Conservation (phyloP, 768 basidiomycete genomes). For the Suillus paluster region DNA sequence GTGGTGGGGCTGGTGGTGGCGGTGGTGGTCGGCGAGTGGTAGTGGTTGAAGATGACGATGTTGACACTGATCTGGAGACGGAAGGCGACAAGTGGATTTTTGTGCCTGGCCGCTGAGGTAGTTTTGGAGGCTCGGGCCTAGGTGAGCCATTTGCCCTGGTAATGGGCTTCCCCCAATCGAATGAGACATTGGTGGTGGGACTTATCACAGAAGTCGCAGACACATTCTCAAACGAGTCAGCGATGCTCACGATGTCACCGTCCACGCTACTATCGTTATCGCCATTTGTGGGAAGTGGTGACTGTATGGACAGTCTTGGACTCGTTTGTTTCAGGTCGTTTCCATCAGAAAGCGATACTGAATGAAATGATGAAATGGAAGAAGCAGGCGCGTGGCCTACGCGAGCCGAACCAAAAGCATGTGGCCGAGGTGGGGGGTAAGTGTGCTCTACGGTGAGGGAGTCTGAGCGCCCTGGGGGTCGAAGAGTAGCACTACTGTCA, state of each 20-base stretch:
- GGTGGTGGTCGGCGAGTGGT: slow-evolving; percentile 47
- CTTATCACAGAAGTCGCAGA: slow-evolving; percentile 58
- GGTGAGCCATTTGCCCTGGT: slow-evolving; percentile 34
- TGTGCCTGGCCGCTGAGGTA: slow-evolving; percentile 49
- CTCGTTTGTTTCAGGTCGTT: slow-evolving; percentile 28
- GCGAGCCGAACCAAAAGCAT: slow-evolving; percentile 37
- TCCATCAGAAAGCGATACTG: slow-evolving; percentile 75
- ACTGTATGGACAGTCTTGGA: slow-evolving; percentile 7
- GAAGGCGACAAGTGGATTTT: slow-evolving; percentile 30
- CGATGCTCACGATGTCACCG: slow-evolving; percentile 58
- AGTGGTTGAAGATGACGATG: slow-evolving; percentile 40
- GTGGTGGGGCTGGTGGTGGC: slow-evolving; percentile 39
- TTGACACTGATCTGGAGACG: slow-evolving; percentile 37
- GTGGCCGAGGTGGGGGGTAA: slow-evolving; percentile 53
- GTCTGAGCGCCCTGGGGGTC: slow-evolving; percentile 44
- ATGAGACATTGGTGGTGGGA: slow-evolving; percentile 50
- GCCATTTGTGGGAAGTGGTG: slow-evolving; percentile 52
- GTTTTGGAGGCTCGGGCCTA: slow-evolving; percentile 44
- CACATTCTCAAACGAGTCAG: slow-evolving; percentile 75
- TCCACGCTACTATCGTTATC: slow-evolving; percentile 41
- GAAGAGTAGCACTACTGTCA: slow-evolving; percentile 23
- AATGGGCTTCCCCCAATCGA: slow-evolving; percentile 57
- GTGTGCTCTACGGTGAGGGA: slow-evolving; percentile 62
- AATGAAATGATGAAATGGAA: slow-evolving; percentile 83
- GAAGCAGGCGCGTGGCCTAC: slow-evolving; percentile 62